These are phyloP conservation scores for Diplodia seriata DNA, from an alignment of 2,329 filamentous ascomycete genomes.

Conservation along the genomic window DNA sequence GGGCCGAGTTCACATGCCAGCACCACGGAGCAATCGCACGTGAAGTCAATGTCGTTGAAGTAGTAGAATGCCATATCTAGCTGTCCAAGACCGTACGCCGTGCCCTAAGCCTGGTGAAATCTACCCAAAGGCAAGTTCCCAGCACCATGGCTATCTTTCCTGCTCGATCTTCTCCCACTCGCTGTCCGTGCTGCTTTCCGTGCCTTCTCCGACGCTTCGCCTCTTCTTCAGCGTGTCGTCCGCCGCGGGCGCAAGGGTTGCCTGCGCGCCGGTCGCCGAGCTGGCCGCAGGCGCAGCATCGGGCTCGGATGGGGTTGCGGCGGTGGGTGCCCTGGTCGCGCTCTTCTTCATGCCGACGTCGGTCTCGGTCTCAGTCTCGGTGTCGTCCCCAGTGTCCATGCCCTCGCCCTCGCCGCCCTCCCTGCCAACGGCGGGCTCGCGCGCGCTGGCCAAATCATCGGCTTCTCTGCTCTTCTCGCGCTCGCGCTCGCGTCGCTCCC, in stretches of 20 bases:
- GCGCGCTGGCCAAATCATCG: conserved; percentile 37
- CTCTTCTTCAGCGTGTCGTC: conserved; percentile 54
- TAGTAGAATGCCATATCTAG: not conserved
- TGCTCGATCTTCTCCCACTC: conserved; percentile 94
- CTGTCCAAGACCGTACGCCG: conserved; percentile 12
- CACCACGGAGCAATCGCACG: not conserved
- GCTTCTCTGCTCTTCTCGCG: conserved; percentile 45
- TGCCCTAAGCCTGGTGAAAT: conserved; percentile 9
- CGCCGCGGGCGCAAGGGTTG: conserved; percentile 41
- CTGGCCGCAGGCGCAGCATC: conserved; percentile 34
- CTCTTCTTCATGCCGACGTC: conserved; percentile 39
- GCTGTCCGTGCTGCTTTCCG: conserved; percentile 80
- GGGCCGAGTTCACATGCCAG: not conserved
- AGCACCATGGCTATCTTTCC: conserved; percentile 40
- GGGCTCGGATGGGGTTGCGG: conserved; percentile 35
- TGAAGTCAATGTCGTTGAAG: not conserved
- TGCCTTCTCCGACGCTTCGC: conserved; percentile 56
- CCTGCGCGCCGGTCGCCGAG: conserved; percentile 41
- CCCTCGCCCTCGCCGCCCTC: conserved; percentile 48
- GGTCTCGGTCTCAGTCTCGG: conserved; percentile 51
- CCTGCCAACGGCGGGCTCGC: conserved; percentile 35
- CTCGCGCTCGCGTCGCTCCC: conserved; percentile 54
- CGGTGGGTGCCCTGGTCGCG: not conserved
- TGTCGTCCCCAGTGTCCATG: conserved; percentile 55
- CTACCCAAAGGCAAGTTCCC: conserved; percentile 10